Evolutionary conservation across 805 yeast species (phyloP), one percentile per base, ranked within the genome.

Genomic region (Starmerella bombi): DNA sequence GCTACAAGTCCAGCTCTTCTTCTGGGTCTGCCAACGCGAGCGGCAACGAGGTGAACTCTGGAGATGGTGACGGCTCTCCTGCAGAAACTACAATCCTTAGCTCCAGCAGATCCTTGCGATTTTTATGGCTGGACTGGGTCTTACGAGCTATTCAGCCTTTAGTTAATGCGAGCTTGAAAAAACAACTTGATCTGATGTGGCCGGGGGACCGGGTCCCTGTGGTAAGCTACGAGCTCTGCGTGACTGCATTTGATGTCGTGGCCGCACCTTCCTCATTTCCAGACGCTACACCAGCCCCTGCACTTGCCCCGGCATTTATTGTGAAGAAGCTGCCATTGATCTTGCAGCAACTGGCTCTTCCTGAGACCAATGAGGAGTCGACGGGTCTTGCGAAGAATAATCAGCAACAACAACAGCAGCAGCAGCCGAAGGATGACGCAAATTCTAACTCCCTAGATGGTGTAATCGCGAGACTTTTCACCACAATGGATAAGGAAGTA

Each of bases 251-350:
- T 56, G 62, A 71, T 59, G 44, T 46, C 12, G 16, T 43, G 16
- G 45, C 50, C 27, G 43, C 46, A 10, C 38, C 38, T 12, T 21
- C 32, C 19, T 25, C 35, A 12, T 23, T 22, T 16, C 34, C 37
- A 8, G n/a, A 27, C 14, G 25, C 23, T 4, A 17, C 18, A 4
- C 8, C 25, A 14, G 27, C n/a, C 6, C 33, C 41, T 15, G 30
- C 18, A 15, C 34, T 38, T 14, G 42, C 42, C 12, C 18, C 10
- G 33, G 38, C 64, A 2, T 72, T 71, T 43, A 56, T 72, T 8
- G 51, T 61, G 3, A 69, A 68, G 44, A 62, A 65, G 30, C 52
- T 73, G 4, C 77, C 79, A 2, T 49, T 68, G 3, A 45, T 71
- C 2, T 58, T 73, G 15, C 50, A 56, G 33, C 58, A 59, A 12